A percentile compares a stretch with the other conserved stretches of the same genome.
phyloP scores from a whole-genome alignment of 2,329 filamentous ascomycete species.

The Pyrenophora seminiperda region DNA sequence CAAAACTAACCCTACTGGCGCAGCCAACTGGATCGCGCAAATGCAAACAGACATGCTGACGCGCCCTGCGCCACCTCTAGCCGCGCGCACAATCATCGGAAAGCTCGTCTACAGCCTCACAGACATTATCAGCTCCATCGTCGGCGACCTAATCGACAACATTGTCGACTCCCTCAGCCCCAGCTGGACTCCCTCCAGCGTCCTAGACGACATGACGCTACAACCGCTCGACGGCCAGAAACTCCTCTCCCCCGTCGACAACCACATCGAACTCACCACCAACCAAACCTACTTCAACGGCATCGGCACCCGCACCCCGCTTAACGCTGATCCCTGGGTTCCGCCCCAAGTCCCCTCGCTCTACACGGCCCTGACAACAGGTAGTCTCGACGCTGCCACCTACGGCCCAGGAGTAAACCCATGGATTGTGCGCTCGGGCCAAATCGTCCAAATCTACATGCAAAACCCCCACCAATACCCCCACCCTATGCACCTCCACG shows the following conservation, averaged over 20 bases:
- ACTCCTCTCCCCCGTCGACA: slow-evolving; percentile 64
- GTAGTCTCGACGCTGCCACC: slow-evolving; percentile 51
- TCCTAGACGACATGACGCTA: slow-evolving; percentile 72
- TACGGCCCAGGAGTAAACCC: slow-evolving; percentile 33
- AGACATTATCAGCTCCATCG: slow-evolving; percentile 1
- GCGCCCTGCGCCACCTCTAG: slow-evolving; percentile 25
- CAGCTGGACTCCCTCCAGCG: slow-evolving; percentile 58
- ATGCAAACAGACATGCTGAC: slow-evolving; percentile 61
- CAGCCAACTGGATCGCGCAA: slow-evolving; percentile 62
- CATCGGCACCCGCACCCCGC: slow-evolving; percentile 58
- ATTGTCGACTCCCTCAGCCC: slow-evolving; percentile 56
- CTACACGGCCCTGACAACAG: slow-evolving; percentile 71
- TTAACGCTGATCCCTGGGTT: slow-evolving; percentile 70
- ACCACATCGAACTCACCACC: slow-evolving; percentile 62
- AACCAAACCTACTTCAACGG: slow-evolving; percentile 66
- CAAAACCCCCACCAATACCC: slow-evolving; percentile 36
- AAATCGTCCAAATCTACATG: slow-evolving; percentile 51
- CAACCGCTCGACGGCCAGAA: slow-evolving; percentile 69
- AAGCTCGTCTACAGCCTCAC: slow-evolving; percentile 18
- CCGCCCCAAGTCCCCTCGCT: slow-evolving; percentile 75
- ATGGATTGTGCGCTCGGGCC: slow-evolving; percentile 36
- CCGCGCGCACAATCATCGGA: slow-evolving; percentile 23
- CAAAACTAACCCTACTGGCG: slow-evolving; percentile 30
- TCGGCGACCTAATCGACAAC: slow-evolving; percentile 57
- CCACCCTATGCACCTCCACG: slow-evolving; percentile 48